These are phyloP conservation scores for Trichoderma virens DNA, from an alignment of 495 filamentous ascomycete genomes.

Conservation along the genomic window DNA sequence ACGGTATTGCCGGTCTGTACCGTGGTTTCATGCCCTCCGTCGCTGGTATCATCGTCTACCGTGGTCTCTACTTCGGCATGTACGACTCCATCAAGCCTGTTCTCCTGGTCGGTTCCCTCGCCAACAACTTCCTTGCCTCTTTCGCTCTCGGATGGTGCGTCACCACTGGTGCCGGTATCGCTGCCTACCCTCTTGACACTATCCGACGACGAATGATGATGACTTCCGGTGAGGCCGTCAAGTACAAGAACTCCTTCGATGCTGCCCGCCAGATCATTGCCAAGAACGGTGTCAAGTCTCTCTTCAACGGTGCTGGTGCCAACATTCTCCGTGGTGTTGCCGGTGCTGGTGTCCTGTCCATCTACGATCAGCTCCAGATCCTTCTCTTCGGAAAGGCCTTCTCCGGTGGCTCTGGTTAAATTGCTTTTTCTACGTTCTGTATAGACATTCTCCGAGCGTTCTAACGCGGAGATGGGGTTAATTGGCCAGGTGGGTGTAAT, in stretches of 20 bases:
- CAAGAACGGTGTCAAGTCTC: slow-evolving; percentile 91
- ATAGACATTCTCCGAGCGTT: slow-evolving; percentile 16
- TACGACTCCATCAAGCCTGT: slow-evolving; percentile 99
- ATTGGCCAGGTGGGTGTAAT: slow-evolving; percentile 19
- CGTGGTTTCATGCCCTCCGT: slow-evolving; percentile 99
- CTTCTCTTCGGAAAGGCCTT: slow-evolving; percentile 99
- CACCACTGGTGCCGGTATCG: slow-evolving; percentile 99
- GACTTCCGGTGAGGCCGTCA: slow-evolving; percentile 95
- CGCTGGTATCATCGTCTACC: slow-evolving; percentile 97
- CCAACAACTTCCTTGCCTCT: slow-evolving; percentile 97
- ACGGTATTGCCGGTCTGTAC: slow-evolving; percentile 99
- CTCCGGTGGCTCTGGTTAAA: slow-evolving; percentile 85
- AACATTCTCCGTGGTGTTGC: slow-evolving; percentile 99
- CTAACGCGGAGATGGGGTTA: background rate
- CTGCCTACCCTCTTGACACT: slow-evolving; percentile 98
- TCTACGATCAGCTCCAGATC: slow-evolving; percentile 99
- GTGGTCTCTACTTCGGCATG: slow-evolving; percentile 99
- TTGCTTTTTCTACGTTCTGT: slow-evolving; percentile 21
- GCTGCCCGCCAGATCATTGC: slow-evolving; percentile 92
- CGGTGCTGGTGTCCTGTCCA: slow-evolving; percentile 99
- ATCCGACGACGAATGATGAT: slow-evolving; percentile 99
- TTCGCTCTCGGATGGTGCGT: slow-evolving; percentile 98
- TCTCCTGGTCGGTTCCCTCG: slow-evolving; percentile 81
- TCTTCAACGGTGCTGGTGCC: slow-evolving; percentile 99
- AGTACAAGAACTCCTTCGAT: slow-evolving; percentile 94